A percentile compares a stretch with the other conserved stretches of the same genome.
Conservation (phyloP, 768 basidiomycete species). For the Podaxis sp. region DNA sequence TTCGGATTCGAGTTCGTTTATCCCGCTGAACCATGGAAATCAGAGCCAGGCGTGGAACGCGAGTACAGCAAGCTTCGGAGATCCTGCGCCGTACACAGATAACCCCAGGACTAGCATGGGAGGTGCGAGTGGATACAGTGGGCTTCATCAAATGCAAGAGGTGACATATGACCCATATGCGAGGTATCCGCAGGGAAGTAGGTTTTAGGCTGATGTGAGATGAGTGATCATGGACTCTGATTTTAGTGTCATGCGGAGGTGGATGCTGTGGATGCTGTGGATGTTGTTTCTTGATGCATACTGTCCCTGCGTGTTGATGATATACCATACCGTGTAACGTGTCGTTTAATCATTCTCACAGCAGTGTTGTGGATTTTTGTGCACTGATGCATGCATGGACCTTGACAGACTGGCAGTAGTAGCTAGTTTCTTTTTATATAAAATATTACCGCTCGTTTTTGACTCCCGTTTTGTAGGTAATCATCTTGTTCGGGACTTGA, state of each 20-base stretch:
- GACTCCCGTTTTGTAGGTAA: background rate
- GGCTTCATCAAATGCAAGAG: slow-evolving; percentile 1
- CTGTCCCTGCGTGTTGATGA: background rate
- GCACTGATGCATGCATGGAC: background rate
- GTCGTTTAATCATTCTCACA: background rate
- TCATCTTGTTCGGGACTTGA: background rate
- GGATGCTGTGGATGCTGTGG: background rate
- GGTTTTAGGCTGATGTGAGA: background rate
- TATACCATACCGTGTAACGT: background rate
- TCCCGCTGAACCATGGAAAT: slow-evolving; percentile 66
- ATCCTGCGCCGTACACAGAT: slow-evolving; percentile 15
- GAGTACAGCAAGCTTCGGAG: slow-evolving; percentile 43
- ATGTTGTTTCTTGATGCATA: background rate
- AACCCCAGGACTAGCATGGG: slow-evolving; percentile 21
- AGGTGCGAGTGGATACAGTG: background rate
- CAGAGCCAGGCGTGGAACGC: slow-evolving; percentile 54
- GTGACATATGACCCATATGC: slow-evolving; percentile 31
- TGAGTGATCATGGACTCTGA: background rate
- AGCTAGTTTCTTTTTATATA: background rate
- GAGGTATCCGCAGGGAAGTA: slow-evolving; percentile 13
- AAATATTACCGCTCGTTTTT: background rate
- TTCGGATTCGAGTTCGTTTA: slow-evolving; percentile 66
- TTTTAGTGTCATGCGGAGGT: background rate
- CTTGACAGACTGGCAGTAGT: background rate
- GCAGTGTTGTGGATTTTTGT: background rate